These are phyloP conservation scores for Xerocomus amazonicus DNA, from an alignment of 1,284 basidiomycete genomes.

Conservation along the genomic window DNA sequence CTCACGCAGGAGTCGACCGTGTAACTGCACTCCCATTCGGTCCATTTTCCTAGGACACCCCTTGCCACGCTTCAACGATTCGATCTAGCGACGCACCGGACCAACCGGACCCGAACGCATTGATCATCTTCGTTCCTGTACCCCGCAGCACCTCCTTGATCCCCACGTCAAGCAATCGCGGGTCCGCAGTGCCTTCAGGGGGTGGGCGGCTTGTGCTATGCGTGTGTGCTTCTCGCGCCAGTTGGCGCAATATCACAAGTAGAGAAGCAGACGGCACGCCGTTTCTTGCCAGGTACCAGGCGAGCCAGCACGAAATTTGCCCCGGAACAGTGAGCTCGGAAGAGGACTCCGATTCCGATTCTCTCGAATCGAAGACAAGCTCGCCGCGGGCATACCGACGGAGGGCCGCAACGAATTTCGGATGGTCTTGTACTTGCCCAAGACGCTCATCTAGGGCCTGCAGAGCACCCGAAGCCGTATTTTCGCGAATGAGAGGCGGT, in stretches of 20 bases:
- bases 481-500: conserved; percentile 64
- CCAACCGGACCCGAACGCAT: conserved; percentile 65
- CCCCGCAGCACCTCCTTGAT: conserved; percentile 66
- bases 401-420: conserved; percentile 46
- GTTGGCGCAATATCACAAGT: conserved; percentile 51
- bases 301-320: conserved; percentile 39
- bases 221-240: conserved; percentile 57
- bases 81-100: conserved; percentile 60
- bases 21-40: not conserved
- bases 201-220: conserved; percentile 45
- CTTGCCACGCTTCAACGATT: conserved; percentile 54
- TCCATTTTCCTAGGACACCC: conserved; percentile 5
- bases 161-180: conserved; percentile 48
- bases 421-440: conserved; percentile 41
- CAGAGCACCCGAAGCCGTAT: conserved; percentile 59
- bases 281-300: conserved; percentile 65
- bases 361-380: conserved; percentile 27
- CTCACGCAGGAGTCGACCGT: not conserved
- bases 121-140: conserved; percentile 65
- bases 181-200: conserved; percentile 49
- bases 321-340: conserved; percentile 6
- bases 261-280: conserved; percentile 64
- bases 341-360: conserved; percentile 1
- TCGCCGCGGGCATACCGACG: conserved; percentile 53
- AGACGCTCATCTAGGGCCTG: conserved; percentile 58